These are phyloP conservation scores for Trichoderma parareesei DNA, from an alignment of 495 filamentous ascomycete species.

Conservation along the genomic window DNA sequence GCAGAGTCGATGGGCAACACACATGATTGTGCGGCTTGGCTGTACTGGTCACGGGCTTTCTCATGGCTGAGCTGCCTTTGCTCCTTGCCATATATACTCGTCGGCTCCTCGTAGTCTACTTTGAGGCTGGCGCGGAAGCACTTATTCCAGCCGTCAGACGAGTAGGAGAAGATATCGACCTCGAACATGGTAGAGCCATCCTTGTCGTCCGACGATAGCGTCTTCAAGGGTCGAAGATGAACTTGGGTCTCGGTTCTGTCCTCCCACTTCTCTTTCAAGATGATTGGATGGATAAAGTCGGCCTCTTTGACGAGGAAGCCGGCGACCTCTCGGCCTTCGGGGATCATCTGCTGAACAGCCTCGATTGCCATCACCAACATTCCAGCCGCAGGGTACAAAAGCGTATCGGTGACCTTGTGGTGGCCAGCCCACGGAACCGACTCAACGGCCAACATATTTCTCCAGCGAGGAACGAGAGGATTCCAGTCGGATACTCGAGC, in stretches of 20 bases:
- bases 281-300: conserved; percentile 26
- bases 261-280: conserved; percentile 23
- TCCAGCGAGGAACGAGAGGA: conserved; percentile 34
- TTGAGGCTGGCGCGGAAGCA: conserved; percentile 22
- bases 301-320: conserved; percentile 28
- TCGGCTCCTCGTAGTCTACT: conserved; percentile 21
- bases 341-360: conserved; percentile 22
- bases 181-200: conserved; percentile 9
- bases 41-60: neutral
- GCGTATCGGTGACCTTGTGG: conserved; percentile 29
- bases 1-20: conserved; percentile 18
- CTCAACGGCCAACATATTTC: conserved; percentile 30
- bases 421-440: conserved; percentile 43
- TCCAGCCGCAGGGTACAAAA: conserved; percentile 49
- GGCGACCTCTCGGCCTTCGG: conserved; percentile 15
- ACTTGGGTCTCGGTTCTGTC: conserved; percentile 24
- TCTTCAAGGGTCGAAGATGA: conserved; percentile 21
- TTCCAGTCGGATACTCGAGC: conserved; percentile 25
- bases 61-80: conserved; percentile 16
- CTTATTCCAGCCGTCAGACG: conserved; percentile 21
- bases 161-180: conserved; percentile 20
- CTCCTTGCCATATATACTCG: conserved; percentile 20
- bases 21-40: conserved; percentile 12
- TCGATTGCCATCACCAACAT: conserved; percentile 50
- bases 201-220: conserved; percentile 18